Evolutionary conservation across 768 basidiomycete genomes (phyloP), one percentile per base, ranked within the genome.

Genomic region (Paxillus ammoniavirescens): DNA sequence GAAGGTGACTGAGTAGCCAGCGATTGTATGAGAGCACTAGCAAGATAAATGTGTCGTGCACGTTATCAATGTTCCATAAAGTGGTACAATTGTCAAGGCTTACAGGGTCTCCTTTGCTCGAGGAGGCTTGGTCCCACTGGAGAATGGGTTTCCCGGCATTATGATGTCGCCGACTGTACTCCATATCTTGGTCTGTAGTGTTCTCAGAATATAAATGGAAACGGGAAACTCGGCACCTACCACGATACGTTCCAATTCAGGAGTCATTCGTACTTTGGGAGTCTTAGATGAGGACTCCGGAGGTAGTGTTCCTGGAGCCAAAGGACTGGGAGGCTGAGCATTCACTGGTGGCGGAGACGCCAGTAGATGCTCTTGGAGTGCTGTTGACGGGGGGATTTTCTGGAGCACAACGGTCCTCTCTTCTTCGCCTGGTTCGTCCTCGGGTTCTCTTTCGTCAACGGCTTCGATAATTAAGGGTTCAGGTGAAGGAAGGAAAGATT

Each of bases 131-230:
- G 65, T 72, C 13, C 66, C 68, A 41, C 57, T 57, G 5, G 64
- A 65, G 58, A 73, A 79, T 9, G 67, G 60, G 60, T 80, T 73
- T 13, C 80, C 81, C 15, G 82, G 81, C 72, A 81, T 78, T 15
- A 91, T 75, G 35, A 83, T 72, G 42, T 90, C 87, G 17, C 84
- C 81, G 10, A 84, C 73, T 9, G 83, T 81, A 10, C 73, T 55
- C 86, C 87, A 88, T 57, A 92, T 85, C 62, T 82, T 89, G 26
- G 77, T 65, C 90, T 91, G 58, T 8, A 37, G 4, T 5, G 12
- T 12, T 38, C 12, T 55, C 30, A 46, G 28, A 5, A 18, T 50
- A 43, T 2, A 42, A 14, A 12, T 4, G 2, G 21, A 42, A 50
- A 28, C 3, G 15, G 43, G 46, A 9, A 17, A 3, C 18, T 49